Evolutionary conservation across 139 green algal genomes (phyloP).

Genomic region (Chlorella sp.): DNA sequence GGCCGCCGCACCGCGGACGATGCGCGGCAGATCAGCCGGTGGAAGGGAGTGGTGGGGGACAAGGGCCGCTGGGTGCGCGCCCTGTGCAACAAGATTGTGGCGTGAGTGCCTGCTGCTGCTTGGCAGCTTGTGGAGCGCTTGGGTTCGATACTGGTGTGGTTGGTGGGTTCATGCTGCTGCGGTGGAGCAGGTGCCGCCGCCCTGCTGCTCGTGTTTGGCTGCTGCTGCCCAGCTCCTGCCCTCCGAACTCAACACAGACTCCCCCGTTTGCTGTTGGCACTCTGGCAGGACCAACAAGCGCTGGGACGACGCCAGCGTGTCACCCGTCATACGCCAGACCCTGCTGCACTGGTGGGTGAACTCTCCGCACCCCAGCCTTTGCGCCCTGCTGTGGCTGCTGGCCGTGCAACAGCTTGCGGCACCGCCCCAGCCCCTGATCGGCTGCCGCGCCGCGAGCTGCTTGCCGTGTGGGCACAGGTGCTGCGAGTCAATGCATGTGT

Average conservation of each 20-base stretch:
- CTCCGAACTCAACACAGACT: too few relatives aligned
- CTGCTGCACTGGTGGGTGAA: constrained; percentile 58
- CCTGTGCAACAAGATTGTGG: constrained; percentile 59
- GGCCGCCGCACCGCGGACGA: constrained; percentile 61
- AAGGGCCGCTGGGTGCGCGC: constrained; percentile 63
- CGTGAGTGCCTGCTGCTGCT: background rate
- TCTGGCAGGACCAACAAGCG: constrained; percentile 32
- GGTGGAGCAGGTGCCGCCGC: too few relatives aligned
- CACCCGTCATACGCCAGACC: constrained; percentile 62
- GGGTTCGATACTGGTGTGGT: too few relatives aligned
- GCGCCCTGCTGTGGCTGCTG: background rate
- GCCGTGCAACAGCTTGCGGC: background rate
- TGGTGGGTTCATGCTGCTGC: too few relatives aligned
- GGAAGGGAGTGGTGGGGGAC: constrained; percentile 61
- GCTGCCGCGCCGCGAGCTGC: too few relatives aligned
- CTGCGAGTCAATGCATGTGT: too few relatives aligned
- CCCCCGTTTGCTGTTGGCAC: too few relatives aligned
- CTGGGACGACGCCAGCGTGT: constrained; percentile 58
- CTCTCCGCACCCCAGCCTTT: background rate
- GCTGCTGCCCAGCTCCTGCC: too few relatives aligned
- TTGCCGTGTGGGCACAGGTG: too few relatives aligned
- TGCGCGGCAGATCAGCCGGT: constrained; percentile 67
- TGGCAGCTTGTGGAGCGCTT: too few relatives aligned
- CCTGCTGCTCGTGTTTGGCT: too few relatives aligned
- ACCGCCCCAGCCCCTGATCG: too few relatives aligned